Conservation (phyloP, 129 eudicot genomes). For the Helianthus tuberosus region DNA sequence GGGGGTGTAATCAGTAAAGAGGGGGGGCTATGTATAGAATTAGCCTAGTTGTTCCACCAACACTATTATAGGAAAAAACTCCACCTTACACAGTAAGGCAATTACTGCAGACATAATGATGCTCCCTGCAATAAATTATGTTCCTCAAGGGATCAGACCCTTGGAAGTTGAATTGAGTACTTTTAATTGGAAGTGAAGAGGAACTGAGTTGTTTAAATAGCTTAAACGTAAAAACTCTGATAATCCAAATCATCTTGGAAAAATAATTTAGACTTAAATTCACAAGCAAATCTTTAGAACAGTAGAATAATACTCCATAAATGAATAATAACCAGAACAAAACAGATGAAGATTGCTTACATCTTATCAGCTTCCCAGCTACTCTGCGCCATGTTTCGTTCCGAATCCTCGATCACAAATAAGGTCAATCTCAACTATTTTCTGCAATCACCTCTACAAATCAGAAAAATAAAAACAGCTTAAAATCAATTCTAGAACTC, state of each 20-base stretch:
- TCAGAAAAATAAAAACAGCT: background rate
- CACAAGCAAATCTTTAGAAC: background rate
- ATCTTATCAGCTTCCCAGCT: slow-evolving; percentile 99
- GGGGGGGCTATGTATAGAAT: no score
- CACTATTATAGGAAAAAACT: no score
- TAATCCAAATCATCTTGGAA: slow-evolving; percentile 25
- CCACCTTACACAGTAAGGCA: slow-evolving; percentile 11
- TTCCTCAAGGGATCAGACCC: slow-evolving; percentile 18
- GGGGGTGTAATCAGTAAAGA: no score
- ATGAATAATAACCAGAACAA: background rate
- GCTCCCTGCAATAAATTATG: slow-evolving; percentile 14
- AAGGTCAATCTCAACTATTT: slow-evolving; percentile 18
- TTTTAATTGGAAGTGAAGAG: no score
- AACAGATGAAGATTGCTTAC: slow-evolving; percentile 42
- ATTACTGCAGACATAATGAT: slow-evolving; percentile 11
- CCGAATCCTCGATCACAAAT: slow-evolving; percentile 12
- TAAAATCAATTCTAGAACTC: background rate
- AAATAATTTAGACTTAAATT: background rate
- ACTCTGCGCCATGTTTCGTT: slow-evolving; percentile 79
- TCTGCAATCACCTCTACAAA: slow-evolving; percentile 36
- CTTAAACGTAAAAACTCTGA: slow-evolving; percentile 9
- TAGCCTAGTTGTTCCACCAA: no score
- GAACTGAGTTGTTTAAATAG: no score
- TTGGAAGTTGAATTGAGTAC: slow-evolving; percentile 2
- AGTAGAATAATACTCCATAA: background rate